These are phyloP conservation scores for Leccinum olivaceopallidum DNA, from an alignment of 768 basidiomycete species.

Conservation along the genomic window DNA sequence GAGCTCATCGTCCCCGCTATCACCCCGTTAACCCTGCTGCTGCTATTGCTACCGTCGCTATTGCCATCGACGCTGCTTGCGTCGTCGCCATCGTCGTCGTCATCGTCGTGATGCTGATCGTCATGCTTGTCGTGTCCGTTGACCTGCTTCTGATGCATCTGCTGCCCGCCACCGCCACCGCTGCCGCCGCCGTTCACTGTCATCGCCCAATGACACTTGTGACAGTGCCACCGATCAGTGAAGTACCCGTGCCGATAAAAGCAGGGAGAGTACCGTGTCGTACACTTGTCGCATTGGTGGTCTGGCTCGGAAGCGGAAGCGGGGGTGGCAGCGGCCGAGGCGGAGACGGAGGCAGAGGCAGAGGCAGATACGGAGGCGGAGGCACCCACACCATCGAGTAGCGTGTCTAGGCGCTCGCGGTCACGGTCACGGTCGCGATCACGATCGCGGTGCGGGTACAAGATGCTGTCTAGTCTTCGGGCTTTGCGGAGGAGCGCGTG, in stretches of 20 bases:
- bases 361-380: not conserved
- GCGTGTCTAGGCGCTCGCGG: not conserved
- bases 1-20: not conserved
- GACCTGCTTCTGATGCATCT: not conserved
- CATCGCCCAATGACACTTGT: slow-evolving; percentile 42
- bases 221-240: slow-evolving; percentile 39
- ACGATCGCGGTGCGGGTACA: slow-evolving; percentile 43
- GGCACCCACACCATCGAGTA: not conserved
- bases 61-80: not conserved
- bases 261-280: slow-evolving; percentile 70
- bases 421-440: not conserved
- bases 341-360: slow-evolving; percentile 2
- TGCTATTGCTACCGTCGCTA: not conserved
- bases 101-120: not conserved
- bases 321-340: not conserved
- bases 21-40: not conserved
- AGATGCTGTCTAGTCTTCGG: slow-evolving; percentile 72
- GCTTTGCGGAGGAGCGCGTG: slow-evolving; percentile 91
- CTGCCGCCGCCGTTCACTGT: slow-evolving; percentile 3
- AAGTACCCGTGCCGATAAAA: slow-evolving; percentile 54
- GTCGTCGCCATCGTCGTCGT: not conserved
- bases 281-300: slow-evolving; percentile 57
- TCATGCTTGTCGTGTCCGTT: not conserved
- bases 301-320: slow-evolving; percentile 24
- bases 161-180: not conserved